Base-by-base conservation (phyloP, 1,139 yeast genomes). In the Torulaspora globosa region DNA sequence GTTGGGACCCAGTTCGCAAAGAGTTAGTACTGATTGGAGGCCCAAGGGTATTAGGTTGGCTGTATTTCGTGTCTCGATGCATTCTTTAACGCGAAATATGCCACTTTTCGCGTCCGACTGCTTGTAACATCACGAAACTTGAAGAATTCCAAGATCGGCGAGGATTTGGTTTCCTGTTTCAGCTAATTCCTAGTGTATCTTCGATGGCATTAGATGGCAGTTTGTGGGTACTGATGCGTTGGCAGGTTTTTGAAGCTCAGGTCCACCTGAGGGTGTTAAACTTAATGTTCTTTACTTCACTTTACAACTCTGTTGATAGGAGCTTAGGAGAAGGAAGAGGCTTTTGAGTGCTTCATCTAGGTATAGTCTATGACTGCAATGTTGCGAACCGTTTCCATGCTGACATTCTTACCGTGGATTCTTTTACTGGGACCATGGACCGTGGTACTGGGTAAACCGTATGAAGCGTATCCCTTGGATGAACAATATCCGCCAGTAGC, bases 401-500 rank as follows among this genome's bases (percentile, higher is more conserved):
- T 44, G 37, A 42, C 33, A n/a, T 26, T 47, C 32, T 34, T 41
- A 16, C 40, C 35, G 18, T 40, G 41, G 44, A 41, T 41, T 4
- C 27, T 39, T 29, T 33, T 40, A 15, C 31, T 35, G 36, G 44
- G 40, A 16, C 40, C 37, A 23, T 43, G 34, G 33, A 23, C 33
- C 7, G 29, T 43, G 35, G 48, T 41, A 29, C 31, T 34, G 18
- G 29, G 46, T 30, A 44, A 44, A 36, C 82, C 82, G 1, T 76
- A 77, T 52, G 75, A 80, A 49, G 89, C 90, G 36, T 90, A 84
- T 70, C 94, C 97, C 6, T 78, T 92, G 60, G 69, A 76, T 54
- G 80, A 82, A 60, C 98, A 92, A 67, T 74, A 81, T 31, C 97
- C 97, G 14, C 84, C 89, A 30, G 86, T 92, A 10, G 97, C 96